Base-by-base conservation (phyloP, 2,329 filamentous ascomycete genomes). In the Aspergillus pseudoviridinutans region DNA sequence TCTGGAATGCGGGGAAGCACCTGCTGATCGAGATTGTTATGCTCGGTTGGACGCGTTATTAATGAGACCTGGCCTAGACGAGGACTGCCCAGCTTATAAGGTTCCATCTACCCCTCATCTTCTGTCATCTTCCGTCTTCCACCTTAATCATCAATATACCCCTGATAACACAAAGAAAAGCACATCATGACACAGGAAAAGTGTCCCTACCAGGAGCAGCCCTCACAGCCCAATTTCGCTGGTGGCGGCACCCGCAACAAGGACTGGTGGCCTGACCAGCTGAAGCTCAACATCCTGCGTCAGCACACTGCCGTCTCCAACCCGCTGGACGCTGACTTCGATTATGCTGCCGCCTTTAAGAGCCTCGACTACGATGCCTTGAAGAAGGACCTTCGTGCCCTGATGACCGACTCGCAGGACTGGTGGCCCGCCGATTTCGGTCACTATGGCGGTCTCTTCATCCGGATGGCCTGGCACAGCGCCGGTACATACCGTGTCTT, bases 391-490 rank as follows among this genome's bases (percentile, higher is more conserved):
- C 75, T 92, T 6, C 66, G 78, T n/a, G 79, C 77, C 20, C 71
- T 92, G 67, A 88, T 91, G 86, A 92, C 89, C 53, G 85, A 90
- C 71, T 91, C 88, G 2, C 86, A 92, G 76, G 86, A 89, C 44
- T 91, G 84, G 84, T 92, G 89, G 89, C 89, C 89, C 0, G 89
- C 89, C 32, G 89, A 92, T 71, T 90, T 89, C 68, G 89, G 89
- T 56, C 87, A 91, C 80, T 92, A 92, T 66, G 89, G 89, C 63
- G 88, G 89, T 73, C 82, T 92, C 28, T 91, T 92, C 74, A 82
- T 92, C 70, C 87, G 89, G 57, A 87, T 92, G 87, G 86, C 88
- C 59, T 92, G 89, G 89, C 89, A 92, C 80, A 86, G 86, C 64
- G 84, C 89, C 27, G 89, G 89, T 59, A 92, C 89, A 52, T 91